These are phyloP conservation scores for Xylariaceae sp. DNA, from an alignment of 2,329 filamentous ascomycete genomes.

Conservation along the genomic window DNA sequence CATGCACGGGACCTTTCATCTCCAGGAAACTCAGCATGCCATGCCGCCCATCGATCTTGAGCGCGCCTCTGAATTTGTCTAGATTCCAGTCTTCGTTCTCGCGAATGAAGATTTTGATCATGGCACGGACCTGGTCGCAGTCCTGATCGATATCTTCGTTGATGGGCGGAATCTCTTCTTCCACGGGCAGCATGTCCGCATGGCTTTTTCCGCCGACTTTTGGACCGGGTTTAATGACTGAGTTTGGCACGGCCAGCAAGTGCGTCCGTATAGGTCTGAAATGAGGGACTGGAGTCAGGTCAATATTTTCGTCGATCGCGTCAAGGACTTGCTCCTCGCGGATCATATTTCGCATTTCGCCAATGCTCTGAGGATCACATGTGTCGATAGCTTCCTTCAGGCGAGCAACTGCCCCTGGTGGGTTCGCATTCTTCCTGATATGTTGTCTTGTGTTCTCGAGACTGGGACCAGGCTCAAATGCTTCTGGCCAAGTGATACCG, in stretches of 20 bases:
- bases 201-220: too few relatives aligned
- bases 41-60: not conserved
- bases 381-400: not conserved
- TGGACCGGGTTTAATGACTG: too few relatives aligned
- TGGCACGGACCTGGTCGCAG: constrained; percentile 10
- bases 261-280: not conserved
- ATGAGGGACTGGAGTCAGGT: not conserved
- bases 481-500: too few relatives aligned
- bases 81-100: constrained; percentile 1
- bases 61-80: not conserved
- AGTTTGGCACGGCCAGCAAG: too few relatives aligned
- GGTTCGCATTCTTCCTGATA: not conserved
- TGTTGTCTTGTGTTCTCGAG: not conserved
- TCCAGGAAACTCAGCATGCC: not conserved
- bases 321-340: not conserved
- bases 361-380: not conserved
- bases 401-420: not conserved
- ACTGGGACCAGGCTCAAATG: not conserved
- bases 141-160: constrained; percentile 4
- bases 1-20: not conserved
- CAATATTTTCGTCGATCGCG: not conserved
- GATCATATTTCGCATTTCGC: not conserved
- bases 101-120: constrained; percentile 9
- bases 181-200: not conserved
- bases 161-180: not conserved